Evolutionary conservation across 2,329 filamentous ascomycete genomes (phyloP).

Genomic region (Fusarium tjaetaba): DNA sequence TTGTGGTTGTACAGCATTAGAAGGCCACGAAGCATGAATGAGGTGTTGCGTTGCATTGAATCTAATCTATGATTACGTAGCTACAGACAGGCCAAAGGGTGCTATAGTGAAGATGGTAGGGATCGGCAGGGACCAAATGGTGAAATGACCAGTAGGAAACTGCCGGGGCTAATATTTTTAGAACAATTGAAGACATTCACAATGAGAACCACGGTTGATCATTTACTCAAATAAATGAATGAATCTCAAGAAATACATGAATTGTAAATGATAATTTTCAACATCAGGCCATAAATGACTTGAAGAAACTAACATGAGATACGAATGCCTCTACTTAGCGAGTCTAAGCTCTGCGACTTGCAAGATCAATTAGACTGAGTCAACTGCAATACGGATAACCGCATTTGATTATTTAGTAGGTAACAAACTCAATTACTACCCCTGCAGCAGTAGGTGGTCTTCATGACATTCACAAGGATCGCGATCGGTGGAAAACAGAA

Average conservation of each 20-base stretch:
- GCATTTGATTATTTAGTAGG: background rate
- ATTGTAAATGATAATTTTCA: background rate
- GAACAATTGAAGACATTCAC: background rate
- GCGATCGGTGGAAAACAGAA: background rate
- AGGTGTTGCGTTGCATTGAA: background rate
- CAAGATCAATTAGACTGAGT: background rate
- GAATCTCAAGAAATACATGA: background rate
- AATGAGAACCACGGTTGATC: background rate
- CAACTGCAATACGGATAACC: background rate
- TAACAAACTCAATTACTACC: background rate
- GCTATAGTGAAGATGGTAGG: background rate
- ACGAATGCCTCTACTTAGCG: background rate
- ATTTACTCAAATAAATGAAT: too few species aligned
- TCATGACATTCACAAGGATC: background rate
- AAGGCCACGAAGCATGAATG: conserved; percentile 39
- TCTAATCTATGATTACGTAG: conserved; percentile 32
- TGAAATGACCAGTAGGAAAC: conserved; percentile 15
- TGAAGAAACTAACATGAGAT: background rate
- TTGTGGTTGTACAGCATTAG: background rate
- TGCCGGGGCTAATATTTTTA: conserved; percentile 5
- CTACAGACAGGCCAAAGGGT: background rate
- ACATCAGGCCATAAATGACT: fast-evolving
- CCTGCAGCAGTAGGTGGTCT: background rate
- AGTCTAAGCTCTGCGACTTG: background rate
- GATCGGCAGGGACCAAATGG: conserved; percentile 32